Evolutionary conservation across 2,329 filamentous ascomycete species (phyloP), one percentile per base, ranked within the genome.

Genomic region (Exophiala aquamarina): DNA sequence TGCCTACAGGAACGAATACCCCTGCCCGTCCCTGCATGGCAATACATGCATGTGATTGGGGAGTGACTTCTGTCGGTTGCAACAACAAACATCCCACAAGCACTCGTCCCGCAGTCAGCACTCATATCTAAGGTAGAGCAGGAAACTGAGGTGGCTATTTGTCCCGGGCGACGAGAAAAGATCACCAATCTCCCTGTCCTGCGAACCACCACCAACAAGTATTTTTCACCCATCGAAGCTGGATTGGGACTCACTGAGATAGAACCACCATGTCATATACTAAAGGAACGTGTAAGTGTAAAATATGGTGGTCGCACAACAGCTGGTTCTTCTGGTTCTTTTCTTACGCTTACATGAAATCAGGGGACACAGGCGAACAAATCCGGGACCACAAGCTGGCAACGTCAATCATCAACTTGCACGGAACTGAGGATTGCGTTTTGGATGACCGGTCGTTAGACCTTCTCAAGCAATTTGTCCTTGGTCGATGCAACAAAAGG

Each of bases 371-470:
- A 13, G 48, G 48, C n/a, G 48, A 51, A 19, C 51, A 54, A 23
- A 54, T 54, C 21, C 51, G 51, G 4, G 44, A 48, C 4, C 51
- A 54, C 42, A 51, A 49, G 26, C 37, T 54, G n/a, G 51, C 51
- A 4, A 50, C 42, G 23, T 54, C 51, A 2, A 42, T 52, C 41
- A 54, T 54, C 36, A 54, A 54, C 32, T 42, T 54, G 9, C 49
- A 54, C 34, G 41, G 44, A 14, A 52, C 52, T 10, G 48, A 45
- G 26, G 52, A 54, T 36, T 36, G 34, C 9, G 51, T 54, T 31
- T 48, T 54, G 20, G 51, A 54, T 35, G 33, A 51, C 7, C 10
- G 13, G 14, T 23, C 18, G 15, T 37, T 54, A 17, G 28, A 49
- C n/a, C 26, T 50, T 10, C 48, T 54, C 40, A 48, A 54, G 44